These are phyloP conservation scores for Protoeuglena noctilucae DNA, from an alignment of 139 green algal species.

Conservation along the genomic window DNA sequence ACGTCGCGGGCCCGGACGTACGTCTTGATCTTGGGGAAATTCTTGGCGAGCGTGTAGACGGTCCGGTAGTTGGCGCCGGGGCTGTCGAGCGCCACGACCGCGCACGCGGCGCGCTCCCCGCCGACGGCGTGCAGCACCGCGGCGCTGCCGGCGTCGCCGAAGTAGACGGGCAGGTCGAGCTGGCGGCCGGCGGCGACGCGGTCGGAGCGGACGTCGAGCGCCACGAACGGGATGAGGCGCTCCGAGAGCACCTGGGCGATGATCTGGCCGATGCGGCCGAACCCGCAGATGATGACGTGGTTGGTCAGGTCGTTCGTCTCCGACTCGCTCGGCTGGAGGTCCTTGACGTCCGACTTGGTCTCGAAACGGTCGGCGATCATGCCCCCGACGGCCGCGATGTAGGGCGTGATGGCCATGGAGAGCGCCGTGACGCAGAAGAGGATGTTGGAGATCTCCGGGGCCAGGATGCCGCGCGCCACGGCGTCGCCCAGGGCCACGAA, in stretches of 20 bases:
- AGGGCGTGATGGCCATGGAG: constrained; percentile 91
- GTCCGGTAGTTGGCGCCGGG: constrained; percentile 76
- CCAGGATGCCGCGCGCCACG: constrained; percentile 40
- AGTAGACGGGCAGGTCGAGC: constrained; percentile 89
- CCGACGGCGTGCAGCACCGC: constrained; percentile 64
- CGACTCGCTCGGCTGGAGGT: constrained; percentile 53
- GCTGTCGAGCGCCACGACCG: constrained; percentile 83
- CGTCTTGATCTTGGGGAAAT: constrained; percentile 55
- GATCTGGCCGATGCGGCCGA: constrained; percentile 73
- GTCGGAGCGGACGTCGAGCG: constrained; percentile 66
- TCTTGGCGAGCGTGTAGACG: constrained; percentile 72
- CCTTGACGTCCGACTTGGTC: constrained; percentile 50
- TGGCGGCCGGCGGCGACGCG: constrained; percentile 51
- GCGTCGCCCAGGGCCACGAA: constrained; percentile 93
- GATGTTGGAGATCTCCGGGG: constrained; percentile 44
- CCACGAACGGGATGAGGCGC: constrained; percentile 92
- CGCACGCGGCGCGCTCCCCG: constrained; percentile 60
- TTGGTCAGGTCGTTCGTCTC: constrained; percentile 56
- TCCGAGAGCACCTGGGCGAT: constrained; percentile 86
- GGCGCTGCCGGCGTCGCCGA: constrained; percentile 78
- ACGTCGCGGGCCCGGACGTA: constrained; percentile 94
- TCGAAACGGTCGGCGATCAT: constrained; percentile 63
- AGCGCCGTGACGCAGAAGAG: constrained; percentile 93
- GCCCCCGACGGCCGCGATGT: constrained; percentile 66
- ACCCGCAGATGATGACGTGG: constrained; percentile 90